A percentile compares a stretch with the other conserved stretches of the same genome.
These are phyloP conservation scores for Plectosphaerella plurivora DNA, from an alignment of 2,329 filamentous ascomycete genomes.

Conservation along the genomic window DNA sequence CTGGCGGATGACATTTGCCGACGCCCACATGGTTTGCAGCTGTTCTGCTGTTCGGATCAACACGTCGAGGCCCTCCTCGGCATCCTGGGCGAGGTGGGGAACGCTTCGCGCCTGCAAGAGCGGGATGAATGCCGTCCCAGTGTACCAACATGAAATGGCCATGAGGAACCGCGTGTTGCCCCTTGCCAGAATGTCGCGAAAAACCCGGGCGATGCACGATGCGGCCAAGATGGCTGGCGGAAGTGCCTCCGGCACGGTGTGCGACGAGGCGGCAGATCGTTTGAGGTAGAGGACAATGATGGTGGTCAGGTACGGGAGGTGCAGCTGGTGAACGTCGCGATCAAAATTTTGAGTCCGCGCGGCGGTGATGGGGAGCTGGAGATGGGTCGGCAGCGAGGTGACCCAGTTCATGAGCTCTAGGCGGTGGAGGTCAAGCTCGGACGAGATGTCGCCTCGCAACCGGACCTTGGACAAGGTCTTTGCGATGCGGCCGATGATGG, in stretches of 20 bases:
- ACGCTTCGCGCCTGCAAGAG: slow-evolving; percentile 31
- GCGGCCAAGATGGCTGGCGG: slow-evolving; percentile 30
- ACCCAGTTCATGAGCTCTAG: slow-evolving; percentile 30
- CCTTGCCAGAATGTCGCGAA: slow-evolving; percentile 31
- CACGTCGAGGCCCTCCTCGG: slow-evolving; percentile 26
- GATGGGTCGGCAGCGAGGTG: slow-evolving; percentile 23
- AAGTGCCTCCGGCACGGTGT: slow-evolving; percentile 28
- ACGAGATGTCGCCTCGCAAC: background rate
- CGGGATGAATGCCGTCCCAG: slow-evolving; percentile 34
- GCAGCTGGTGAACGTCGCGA: slow-evolving; percentile 34
- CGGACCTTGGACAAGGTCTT: slow-evolving; percentile 25
- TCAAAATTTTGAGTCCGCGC: slow-evolving; percentile 26
- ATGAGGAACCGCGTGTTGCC: slow-evolving; percentile 34
- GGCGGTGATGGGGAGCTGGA: slow-evolving; percentile 24
- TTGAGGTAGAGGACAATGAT: slow-evolving; percentile 34
- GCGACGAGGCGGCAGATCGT: slow-evolving; percentile 19
- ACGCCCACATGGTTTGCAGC: slow-evolving; percentile 28
- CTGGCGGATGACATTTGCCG: slow-evolving; percentile 25
- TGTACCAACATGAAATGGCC: slow-evolving; percentile 38
- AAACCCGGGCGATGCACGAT: slow-evolving; percentile 30
- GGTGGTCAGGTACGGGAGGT: slow-evolving; percentile 35
- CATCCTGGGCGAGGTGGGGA: slow-evolving; percentile 21
- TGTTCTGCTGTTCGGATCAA: slow-evolving; percentile 25
- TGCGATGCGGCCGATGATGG: slow-evolving; percentile 32
- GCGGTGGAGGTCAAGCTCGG: slow-evolving; percentile 16